These are phyloP conservation scores for Leccinum imitatum DNA, from an alignment of 768 basidiomycete species.

Conservation along the genomic window DNA sequence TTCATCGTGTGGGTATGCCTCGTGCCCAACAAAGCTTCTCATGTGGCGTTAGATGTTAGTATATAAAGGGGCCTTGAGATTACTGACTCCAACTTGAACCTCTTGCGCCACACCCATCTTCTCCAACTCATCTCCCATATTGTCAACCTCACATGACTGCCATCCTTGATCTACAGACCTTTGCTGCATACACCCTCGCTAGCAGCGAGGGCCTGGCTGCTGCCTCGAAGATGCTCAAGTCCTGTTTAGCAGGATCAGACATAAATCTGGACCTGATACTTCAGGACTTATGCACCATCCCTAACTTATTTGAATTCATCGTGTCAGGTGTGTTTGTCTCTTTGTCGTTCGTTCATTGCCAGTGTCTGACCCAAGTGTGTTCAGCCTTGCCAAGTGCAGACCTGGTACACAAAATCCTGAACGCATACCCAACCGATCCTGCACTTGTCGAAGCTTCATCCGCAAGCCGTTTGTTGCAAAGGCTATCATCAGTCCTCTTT, in stretches of 20 bases:
- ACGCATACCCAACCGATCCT: slow-evolving; percentile 32
- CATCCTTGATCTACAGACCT: slow-evolving; percentile 16
- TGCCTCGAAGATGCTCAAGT: slow-evolving; percentile 17
- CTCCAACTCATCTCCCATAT: no score
- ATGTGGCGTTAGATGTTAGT: no score
- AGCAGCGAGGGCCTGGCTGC: slow-evolving; percentile 18
- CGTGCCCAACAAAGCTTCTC: no score
- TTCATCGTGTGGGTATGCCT: no score
- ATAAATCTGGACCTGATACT: slow-evolving; percentile 23
- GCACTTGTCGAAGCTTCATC: slow-evolving; percentile 23
- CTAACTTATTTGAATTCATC: slow-evolving; percentile 29
- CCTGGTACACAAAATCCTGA: slow-evolving; percentile 33
- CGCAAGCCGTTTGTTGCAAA: slow-evolving; percentile 23
- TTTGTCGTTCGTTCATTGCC: background rate
- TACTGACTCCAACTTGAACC: no score
- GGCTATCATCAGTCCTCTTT: slow-evolving; percentile 28
- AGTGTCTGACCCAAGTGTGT: background rate
- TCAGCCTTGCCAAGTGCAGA: slow-evolving; percentile 15
- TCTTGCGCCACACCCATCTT: no score
- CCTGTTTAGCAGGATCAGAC: slow-evolving; percentile 27
- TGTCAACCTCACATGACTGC: background rate
- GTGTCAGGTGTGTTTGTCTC: slow-evolving; percentile 27
- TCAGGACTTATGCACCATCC: slow-evolving; percentile 27
- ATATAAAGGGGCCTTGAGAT: no score
- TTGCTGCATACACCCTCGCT: slow-evolving; percentile 18